Evolutionary conservation across 495 filamentous ascomycete genomes (phyloP).

Genomic region (Platismatia glauca): DNA sequence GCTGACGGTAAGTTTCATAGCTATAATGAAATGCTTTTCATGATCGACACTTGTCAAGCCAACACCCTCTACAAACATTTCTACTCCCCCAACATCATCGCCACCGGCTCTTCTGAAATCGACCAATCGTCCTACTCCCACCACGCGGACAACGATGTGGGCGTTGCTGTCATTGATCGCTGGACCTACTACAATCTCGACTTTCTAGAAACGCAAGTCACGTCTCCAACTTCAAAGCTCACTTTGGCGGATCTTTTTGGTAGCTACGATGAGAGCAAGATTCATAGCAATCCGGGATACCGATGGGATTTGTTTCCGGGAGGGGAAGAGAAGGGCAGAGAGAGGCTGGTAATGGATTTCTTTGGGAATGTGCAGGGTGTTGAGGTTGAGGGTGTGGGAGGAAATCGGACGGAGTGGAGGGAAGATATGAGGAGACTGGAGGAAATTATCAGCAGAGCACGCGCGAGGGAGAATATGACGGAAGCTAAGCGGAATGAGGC

Average conservation of each 20-base stretch:
- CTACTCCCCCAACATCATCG: conserved; percentile 94
- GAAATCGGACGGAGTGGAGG: conserved; percentile 50
- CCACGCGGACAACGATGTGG: conserved; percentile 95
- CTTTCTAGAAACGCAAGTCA: conserved; percentile 86
- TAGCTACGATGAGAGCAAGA: conserved; percentile 88
- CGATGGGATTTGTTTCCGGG: conserved; percentile 87
- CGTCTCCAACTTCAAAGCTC: conserved; percentile 69
- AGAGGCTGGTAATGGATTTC: conserved; percentile 83
- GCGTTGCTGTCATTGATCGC: conserved; percentile 94
- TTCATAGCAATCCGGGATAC: conserved; percentile 85
- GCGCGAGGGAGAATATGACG: conserved; percentile 6
- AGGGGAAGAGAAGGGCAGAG: conserved; percentile 57
- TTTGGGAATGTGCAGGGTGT: conserved; percentile 98
- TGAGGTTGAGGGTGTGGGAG: conserved; percentile 60
- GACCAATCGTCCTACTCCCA: conserved; percentile 94
- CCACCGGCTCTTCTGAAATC: conserved; percentile 85
- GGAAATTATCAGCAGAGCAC: conserved; percentile 19
- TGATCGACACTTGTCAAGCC: conserved; percentile 99
- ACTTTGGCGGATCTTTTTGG: conserved; percentile 91
- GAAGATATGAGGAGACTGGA: conserved; percentile 51
- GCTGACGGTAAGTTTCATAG: conserved; percentile 26
- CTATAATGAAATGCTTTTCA: conserved; percentile 93
- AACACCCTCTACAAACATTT: conserved; percentile 99
- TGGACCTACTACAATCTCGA: conserved; percentile 99
- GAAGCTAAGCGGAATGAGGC: conserved; percentile 9